Base-by-base conservation (phyloP, 2,329 filamentous ascomycete species). In the Drechslerella coelobrocha region DNA sequence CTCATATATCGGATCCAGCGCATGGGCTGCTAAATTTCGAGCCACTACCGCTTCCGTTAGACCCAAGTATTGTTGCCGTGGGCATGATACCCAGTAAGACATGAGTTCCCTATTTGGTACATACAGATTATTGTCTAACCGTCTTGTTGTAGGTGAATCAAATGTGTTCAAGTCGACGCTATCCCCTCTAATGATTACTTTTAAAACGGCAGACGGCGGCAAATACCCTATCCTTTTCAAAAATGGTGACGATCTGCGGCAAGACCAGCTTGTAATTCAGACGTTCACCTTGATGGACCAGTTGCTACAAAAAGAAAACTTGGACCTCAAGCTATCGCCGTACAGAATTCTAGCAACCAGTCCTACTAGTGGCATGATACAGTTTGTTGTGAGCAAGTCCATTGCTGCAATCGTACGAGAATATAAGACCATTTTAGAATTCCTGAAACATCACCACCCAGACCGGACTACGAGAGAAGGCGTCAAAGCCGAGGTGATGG, bases 241-340 rank as follows among this genome's bases (percentile, higher is more conserved):
- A 79, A 92, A 92, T 0, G 94, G 94, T 34, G 94, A 99, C 77
- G 94, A 99, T 78, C 83, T 99, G 55, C 89, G 94, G 12, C 94
- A 99, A 79, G 94, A 99, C 77, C 94, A 99, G 78, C 85, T 99
- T 1, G 93, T 99, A 34, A 95, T 99, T 60, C 94, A 91, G 77
- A 97, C 97, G 77, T 97, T 99, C 78, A 96, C 91, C 0, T 84
- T 99, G 14, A 99, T 99, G 94, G 94, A 99, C 76, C 90, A 93
- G 66, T 85, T 99, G 0, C 84, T 99, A 2, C 90, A 91, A 68
- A 97, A 97, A 77, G 94, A 99, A 78, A 97, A 99, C 72, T 83
- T 99, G 8, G 94, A 99, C 77, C 84, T 99, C 47, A 97, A 95
- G 77, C 84, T 99, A 0, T 93, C 93, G 0, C 94, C 94, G 0